Conservation (phyloP, 495 filamentous ascomycete genomes). For the Hypoxylon trugodes region DNA sequence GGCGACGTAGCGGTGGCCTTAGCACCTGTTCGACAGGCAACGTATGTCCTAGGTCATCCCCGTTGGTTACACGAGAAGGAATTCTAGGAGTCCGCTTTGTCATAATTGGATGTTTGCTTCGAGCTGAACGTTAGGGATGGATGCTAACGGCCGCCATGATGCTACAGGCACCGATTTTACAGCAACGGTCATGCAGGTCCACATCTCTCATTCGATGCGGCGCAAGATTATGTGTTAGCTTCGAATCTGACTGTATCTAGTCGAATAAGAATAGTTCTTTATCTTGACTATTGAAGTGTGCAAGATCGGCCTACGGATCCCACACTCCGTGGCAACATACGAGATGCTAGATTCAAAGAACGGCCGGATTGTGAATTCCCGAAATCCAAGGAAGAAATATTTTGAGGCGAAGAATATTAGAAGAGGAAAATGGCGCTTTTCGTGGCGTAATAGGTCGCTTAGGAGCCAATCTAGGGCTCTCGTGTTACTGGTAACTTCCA, state of each 20-base stretch:
- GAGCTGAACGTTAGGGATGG: constrained; percentile 12
- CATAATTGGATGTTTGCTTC: constrained; percentile 11
- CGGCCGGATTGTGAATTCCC: too few species aligned
- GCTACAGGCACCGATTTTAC: constrained; percentile 25
- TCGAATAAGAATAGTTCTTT: too few species aligned
- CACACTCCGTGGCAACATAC: background rate
- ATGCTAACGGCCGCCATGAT: constrained; percentile 12
- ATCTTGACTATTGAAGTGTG: background rate
- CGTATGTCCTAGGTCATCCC: background rate
- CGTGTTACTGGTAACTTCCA: background rate
- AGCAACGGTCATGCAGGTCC: background rate
- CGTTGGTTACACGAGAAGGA: constrained; percentile 1
- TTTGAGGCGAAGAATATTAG: background rate
- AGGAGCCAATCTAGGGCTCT: constrained; percentile 5
- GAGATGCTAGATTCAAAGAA: too few species aligned
- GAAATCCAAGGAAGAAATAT: too few species aligned
- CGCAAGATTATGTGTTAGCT: background rate
- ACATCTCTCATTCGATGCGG: constrained; percentile 9
- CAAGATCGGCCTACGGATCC: background rate
- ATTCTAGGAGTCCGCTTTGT: background rate
- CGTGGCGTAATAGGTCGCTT: constrained; percentile 4
- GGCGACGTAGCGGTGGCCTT: constrained; percentile 1
- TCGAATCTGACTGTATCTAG: too few species aligned
- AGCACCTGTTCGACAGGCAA: background rate
- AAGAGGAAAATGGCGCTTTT: background rate